Percentiles rank a stretch among this genome's conserved stretches.
phyloP scores from a whole-genome alignment of 208 protist genomes.

The Crithidia acanthocephali region DNA sequence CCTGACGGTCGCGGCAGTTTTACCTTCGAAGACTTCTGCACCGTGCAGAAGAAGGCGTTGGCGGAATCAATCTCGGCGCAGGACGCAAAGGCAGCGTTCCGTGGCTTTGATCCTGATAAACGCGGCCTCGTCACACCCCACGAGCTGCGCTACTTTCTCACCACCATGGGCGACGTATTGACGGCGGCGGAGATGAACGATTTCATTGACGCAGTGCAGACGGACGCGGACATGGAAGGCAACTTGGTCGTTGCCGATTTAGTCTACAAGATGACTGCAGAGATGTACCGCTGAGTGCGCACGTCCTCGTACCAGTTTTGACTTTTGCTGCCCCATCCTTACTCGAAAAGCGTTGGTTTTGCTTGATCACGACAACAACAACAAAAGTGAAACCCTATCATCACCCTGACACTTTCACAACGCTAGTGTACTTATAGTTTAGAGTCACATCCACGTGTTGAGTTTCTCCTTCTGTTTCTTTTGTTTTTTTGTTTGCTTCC shows the following conservation, averaged over 20 bases:
- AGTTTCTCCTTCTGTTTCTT: too few relatives aligned
- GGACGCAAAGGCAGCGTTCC: conserved; percentile 93
- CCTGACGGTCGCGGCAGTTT: conserved; percentile 65
- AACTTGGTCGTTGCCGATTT: conserved; percentile 78
- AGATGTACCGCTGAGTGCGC: conserved; percentile 66
- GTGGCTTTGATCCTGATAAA: conserved; percentile 93
- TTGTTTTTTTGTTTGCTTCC: too few relatives aligned
- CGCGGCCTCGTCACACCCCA: conserved; percentile 92
- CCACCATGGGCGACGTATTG: conserved; percentile 94
- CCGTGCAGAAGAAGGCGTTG: conserved; percentile 65
- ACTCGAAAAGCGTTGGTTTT: too few relatives aligned
- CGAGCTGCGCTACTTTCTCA: conserved; percentile 95
- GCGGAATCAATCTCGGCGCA: conserved; percentile 52
- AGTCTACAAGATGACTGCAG: conserved; percentile 86
- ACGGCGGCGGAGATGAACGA: conserved; percentile 91
- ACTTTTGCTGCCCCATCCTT: not conserved
- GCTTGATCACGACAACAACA: too few relatives aligned
- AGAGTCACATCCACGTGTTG: too few relatives aligned
- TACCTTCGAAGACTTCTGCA: conserved; percentile 82
- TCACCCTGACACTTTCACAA: too few relatives aligned
- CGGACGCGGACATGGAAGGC: conserved; percentile 91
- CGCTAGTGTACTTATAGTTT: too few relatives aligned
- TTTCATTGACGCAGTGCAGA: conserved; percentile 87
- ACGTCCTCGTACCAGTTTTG: not conserved
- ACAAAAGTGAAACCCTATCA: too few relatives aligned